A percentile compares a stretch with the other conserved stretches of the same genome.
Conservation (phyloP, 116 monocot genomes). For the Dioscorea cayenensis region DNA sequence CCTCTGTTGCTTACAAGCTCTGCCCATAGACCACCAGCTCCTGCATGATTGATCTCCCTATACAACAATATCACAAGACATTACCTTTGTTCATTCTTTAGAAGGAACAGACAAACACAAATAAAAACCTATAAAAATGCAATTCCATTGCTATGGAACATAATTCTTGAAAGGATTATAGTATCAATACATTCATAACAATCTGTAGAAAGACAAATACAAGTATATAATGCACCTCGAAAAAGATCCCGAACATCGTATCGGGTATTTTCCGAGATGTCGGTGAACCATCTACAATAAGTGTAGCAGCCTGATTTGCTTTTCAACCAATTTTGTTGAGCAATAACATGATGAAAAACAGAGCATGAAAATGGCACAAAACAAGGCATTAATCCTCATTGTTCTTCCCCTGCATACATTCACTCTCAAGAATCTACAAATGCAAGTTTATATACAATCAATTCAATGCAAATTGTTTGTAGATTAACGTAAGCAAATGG, state of each 20-base stretch:
- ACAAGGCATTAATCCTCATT: conserved; percentile 6
- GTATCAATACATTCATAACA: too few relatives aligned
- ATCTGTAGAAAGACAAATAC: neutral
- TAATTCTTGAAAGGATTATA: too few relatives aligned
- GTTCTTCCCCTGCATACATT: neutral
- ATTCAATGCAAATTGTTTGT: too few relatives aligned
- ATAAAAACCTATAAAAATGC: too few relatives aligned
- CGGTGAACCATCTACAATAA: conserved; percentile 66
- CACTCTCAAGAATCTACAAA: neutral
- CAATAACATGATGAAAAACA: conserved; percentile 19
- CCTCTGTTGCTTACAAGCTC: conserved; percentile 98
- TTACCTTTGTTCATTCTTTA: too few relatives aligned
- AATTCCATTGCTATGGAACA: too few relatives aligned
- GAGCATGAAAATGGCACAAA: conserved; percentile 32
- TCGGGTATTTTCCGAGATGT: conserved; percentile 54
- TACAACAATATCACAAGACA: neutral
- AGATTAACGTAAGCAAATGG: too few relatives aligned
- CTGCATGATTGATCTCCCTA: conserved; percentile 99
- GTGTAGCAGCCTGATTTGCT: conserved; percentile 29
- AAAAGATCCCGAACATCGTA: conserved; percentile 85
- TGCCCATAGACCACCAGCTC: conserved; percentile 96
- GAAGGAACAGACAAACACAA: too few relatives aligned
- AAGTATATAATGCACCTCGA: conserved; percentile 53
- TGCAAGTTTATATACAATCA: neutral
- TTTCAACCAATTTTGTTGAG: conserved; percentile 26